A percentile compares a stretch with the other conserved stretches of the same genome.
These are phyloP conservation scores for Euphorbia celastroides DNA, from an alignment of 441 rosid species.

Conservation along the genomic window DNA sequence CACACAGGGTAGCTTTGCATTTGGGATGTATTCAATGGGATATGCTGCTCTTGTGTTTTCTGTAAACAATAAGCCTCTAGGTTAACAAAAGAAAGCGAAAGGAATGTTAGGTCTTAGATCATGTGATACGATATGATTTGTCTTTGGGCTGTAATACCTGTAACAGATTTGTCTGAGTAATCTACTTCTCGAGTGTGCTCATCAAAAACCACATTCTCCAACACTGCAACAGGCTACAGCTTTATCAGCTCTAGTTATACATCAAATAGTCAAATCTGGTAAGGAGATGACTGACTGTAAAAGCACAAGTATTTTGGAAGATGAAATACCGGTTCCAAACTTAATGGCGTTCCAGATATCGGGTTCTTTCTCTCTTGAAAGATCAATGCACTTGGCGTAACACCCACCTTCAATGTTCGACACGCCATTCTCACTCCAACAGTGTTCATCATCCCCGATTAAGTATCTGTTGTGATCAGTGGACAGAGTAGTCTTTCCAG, in stretches of 20 bases:
- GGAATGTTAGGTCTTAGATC: no score
- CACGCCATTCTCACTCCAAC: constrained; percentile 90
- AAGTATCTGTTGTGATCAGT: constrained; percentile 90
- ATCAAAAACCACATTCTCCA: constrained; percentile 94
- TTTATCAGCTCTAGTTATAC: constrained; percentile 8
- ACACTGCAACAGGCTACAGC: constrained; percentile 36
- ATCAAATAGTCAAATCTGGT: not conserved
- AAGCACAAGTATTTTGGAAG: not conserved
- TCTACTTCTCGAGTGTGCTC: constrained; percentile 91
- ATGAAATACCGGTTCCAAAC: constrained; percentile 73
- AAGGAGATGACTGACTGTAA: not conserved
- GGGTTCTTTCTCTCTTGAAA: constrained; percentile 84
- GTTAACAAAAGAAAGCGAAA: not conserved
- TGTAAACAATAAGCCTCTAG: constrained; percentile 49
- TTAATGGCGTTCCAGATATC: constrained; percentile 97
- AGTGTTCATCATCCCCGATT: constrained; percentile 94
- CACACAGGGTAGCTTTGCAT: constrained; percentile 84
- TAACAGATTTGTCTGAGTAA: constrained; percentile 77
- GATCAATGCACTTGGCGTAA: constrained; percentile 96
- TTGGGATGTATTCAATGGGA: constrained; percentile 89
- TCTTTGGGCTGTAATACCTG: constrained; percentile 45
- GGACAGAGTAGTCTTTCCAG: constrained; percentile 93
- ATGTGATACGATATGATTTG: no score
- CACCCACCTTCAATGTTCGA: constrained; percentile 99
- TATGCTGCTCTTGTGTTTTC: constrained; percentile 97